Conservation (phyloP, 495 filamentous ascomycete genomes). For the Lepidopterella palustris region DNA sequence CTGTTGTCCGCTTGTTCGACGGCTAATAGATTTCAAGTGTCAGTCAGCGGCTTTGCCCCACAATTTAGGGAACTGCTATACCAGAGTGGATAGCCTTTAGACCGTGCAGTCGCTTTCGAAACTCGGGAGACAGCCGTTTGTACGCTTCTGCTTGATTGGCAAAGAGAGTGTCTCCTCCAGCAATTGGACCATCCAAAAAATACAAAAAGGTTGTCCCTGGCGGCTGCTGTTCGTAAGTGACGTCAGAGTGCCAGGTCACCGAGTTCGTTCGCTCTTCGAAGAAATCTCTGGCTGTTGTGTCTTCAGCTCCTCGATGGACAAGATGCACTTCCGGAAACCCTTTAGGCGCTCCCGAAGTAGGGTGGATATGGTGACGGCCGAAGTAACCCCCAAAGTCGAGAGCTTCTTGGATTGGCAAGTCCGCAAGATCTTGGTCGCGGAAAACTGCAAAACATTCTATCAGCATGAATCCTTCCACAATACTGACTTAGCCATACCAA, state of each 20-base stretch:
- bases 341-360: constrained; percentile 63
- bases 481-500: constrained; percentile 34
- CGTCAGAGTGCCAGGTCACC: constrained; percentile 78
- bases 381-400: constrained; percentile 72
- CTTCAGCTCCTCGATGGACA: constrained; percentile 65
- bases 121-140: constrained; percentile 62
- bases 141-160: constrained; percentile 69
- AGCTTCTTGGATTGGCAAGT: constrained; percentile 62
- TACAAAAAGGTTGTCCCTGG: constrained; percentile 80
- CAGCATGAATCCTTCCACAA: constrained; percentile 4
- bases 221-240: constrained; percentile 77
- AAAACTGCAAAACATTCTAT: constrained; percentile 47
- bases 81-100: constrained; percentile 72
- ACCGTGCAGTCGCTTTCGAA: constrained; percentile 67
- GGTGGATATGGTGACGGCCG: constrained; percentile 78
- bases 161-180: constrained; percentile 76
- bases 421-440: constrained; percentile 69
- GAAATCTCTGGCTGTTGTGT: constrained; percentile 50
- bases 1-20: constrained; percentile 53
- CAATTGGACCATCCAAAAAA: constrained; percentile 66
- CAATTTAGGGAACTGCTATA: not conserved
- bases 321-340: constrained; percentile 71
- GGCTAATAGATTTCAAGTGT: constrained; percentile 2
- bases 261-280: constrained; percentile 59
- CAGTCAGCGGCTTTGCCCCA: not conserved